A percentile compares a stretch with the other conserved stretches of the same genome.
phyloP scores from a whole-genome alignment of 495 filamentous ascomycete species.

The Xylaria palmicola region DNA sequence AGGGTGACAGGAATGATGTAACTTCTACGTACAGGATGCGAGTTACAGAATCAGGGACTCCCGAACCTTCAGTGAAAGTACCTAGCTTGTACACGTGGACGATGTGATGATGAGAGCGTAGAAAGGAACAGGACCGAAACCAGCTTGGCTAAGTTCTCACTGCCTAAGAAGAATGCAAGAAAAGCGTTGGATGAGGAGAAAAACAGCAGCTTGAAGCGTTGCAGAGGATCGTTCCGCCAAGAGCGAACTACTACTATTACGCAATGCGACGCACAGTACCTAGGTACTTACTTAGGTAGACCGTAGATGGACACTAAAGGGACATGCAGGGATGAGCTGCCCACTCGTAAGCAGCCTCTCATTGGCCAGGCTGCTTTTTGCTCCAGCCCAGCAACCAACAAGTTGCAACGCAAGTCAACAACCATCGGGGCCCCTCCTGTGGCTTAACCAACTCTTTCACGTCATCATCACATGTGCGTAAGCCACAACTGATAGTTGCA shows the following conservation, averaged over 20 bases:
- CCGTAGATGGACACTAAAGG: background rate
- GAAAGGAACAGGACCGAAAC: background rate
- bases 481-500: slow-evolving; percentile 2
- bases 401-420: background rate
- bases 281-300: background rate
- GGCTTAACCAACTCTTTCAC: slow-evolving; percentile 4
- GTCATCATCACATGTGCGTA: slow-evolving; percentile 6
- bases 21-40: slow-evolving; percentile 6
- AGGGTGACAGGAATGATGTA: slow-evolving; percentile 13
- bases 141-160: background rate
- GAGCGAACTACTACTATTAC: background rate
- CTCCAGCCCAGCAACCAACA: too few relatives aligned
- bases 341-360: background rate
- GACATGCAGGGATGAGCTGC: background rate
- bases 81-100: background rate
- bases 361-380: background rate
- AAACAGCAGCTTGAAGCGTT: background rate
- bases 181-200: slow-evolving; percentile 2
- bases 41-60: background rate
- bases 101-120: background rate
- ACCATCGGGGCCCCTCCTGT: background rate
- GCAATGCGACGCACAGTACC: background rate
- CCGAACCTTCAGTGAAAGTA: background rate
- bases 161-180: background rate
- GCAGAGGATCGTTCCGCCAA: background rate